Base-by-base conservation (phyloP, 139 green algal genomes). In the Tetratostichococcus sp. region DNA sequence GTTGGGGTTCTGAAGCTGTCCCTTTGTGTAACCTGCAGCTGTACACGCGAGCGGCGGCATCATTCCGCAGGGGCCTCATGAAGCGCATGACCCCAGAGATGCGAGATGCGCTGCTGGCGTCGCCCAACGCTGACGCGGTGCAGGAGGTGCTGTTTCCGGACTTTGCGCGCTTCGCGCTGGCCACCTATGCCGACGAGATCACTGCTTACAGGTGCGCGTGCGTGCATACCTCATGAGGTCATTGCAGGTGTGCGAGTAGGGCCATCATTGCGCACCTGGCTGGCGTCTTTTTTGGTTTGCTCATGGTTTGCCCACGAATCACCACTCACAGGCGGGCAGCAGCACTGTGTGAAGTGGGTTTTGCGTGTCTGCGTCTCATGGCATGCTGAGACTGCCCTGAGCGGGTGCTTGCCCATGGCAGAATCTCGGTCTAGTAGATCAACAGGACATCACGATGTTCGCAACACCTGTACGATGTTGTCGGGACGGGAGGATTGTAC, bases 151-250 rank as follows among this genome's bases (percentile, higher is more conserved):
- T 89, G 39, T 86, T 86, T 62, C 50, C 39, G 14, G 39, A 71
- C 30, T 88, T 85, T 78, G 78, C 79, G 11, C 65, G 74, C 16
- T 83, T 82, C 75, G 76, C 75, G 21, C 23, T 84, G 34, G 28
- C 68, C 21, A 70, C 69, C 1, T 86, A 79, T 73, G 77, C n/a
- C 11, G 42, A 77, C 2, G 74, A 90, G 67, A 75, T 88, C 58
- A 43, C 72, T 33, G 32, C 77, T 0, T 88, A 88, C 76, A 78
- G 78, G 77, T 81, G 65, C 35, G 43, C 5, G 58, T 72, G 19
- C 17, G 73, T 22, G 43, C 32, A 67, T 30, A 62, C 62, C 11
- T 62, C 43, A 75, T 32, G 2, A 57, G 16, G 30, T 75, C 28
- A 30, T n/a, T n/a, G 14, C 58, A 11, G 14, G 19, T 11, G 22